A percentile compares a stretch with the other conserved stretches of the same genome.
These are phyloP conservation scores for Lentinula novae-zelandiae DNA, from an alignment of 1,284 basidiomycete genomes.

Conservation along the genomic window DNA sequence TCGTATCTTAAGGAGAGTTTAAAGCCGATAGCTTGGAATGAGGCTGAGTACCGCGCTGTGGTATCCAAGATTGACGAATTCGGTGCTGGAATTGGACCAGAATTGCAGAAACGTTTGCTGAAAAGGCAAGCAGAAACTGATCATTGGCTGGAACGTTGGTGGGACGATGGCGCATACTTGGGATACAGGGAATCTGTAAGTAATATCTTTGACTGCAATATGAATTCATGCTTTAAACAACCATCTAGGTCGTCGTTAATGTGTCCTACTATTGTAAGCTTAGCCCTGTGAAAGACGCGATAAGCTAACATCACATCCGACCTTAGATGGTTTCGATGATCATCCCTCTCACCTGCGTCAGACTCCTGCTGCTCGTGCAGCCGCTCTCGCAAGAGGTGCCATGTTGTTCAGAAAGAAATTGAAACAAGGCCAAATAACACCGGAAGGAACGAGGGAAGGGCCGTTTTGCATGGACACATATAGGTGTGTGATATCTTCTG, in stretches of 20 bases:
- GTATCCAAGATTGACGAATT: slow-evolving; percentile 64
- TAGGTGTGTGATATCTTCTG: slow-evolving; percentile 39
- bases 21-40: slow-evolving; percentile 60
- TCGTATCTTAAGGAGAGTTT: slow-evolving; percentile 56
- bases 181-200: slow-evolving; percentile 74
- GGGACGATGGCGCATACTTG: slow-evolving; percentile 72
- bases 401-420: slow-evolving; percentile 72
- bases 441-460: slow-evolving; percentile 73
- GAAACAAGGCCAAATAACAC: slow-evolving; percentile 62
- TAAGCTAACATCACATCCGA: not conserved
- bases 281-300: not conserved
- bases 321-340: slow-evolving; percentile 67
- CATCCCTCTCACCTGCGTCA: slow-evolving; percentile 59
- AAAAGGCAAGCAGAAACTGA: slow-evolving; percentile 43
- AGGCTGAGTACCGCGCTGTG: slow-evolving; percentile 51
- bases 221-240: not conserved
- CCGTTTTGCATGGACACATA: slow-evolving; percentile 88
- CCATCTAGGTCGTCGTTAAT: slow-evolving; percentile 65
- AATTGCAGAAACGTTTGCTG: slow-evolving; percentile 57
- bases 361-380: slow-evolving; percentile 68
- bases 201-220: slow-evolving; percentile 2
- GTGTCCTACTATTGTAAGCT: slow-evolving; percentile 79
- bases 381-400: slow-evolving; percentile 62
- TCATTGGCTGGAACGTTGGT: slow-evolving; percentile 83
- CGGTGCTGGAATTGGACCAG: slow-evolving; percentile 41